Evolutionary conservation across 2,329 filamentous ascomycete species (phyloP).

Genomic region (Chalara sp.): DNA sequence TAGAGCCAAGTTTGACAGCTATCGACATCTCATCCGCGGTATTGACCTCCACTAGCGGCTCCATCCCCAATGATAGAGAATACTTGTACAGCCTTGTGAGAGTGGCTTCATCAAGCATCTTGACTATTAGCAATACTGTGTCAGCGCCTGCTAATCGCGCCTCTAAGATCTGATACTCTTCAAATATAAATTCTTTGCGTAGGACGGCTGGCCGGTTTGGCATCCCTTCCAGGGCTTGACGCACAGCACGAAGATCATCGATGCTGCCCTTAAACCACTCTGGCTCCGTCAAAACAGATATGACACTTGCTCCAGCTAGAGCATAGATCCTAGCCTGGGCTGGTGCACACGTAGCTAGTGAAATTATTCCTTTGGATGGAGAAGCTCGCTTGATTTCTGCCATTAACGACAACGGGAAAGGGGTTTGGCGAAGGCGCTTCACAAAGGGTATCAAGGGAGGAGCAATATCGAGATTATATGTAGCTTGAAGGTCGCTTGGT

Average conservation of each 20-base stretch:
- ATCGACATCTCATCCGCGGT: constrained; percentile 87
- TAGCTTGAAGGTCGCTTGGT: constrained; percentile 74
- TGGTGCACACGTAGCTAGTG: constrained; percentile 78
- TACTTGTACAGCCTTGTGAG: constrained; percentile 80
- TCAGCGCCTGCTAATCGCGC: constrained; percentile 89
- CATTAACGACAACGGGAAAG: constrained; percentile 87
- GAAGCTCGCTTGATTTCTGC: constrained; percentile 96
- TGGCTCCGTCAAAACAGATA: constrained; percentile 96
- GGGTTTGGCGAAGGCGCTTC: constrained; percentile 70
- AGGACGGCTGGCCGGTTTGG: constrained; percentile 86
- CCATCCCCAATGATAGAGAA: constrained; percentile 87
- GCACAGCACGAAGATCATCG: constrained; percentile 81
- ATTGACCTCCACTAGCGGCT: constrained; percentile 94
- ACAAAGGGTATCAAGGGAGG: constrained; percentile 80
- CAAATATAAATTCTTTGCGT: constrained; percentile 95
- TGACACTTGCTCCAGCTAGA: constrained; percentile 88
- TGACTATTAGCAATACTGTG: constrained; percentile 91
- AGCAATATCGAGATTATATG: constrained; percentile 77
- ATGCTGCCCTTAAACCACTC: constrained; percentile 99
- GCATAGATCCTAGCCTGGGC: constrained; percentile 89
- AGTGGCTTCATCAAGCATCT: constrained; percentile 79
- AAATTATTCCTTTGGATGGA: constrained; percentile 92
- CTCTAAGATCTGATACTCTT: constrained; percentile 96
- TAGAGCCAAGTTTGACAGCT: constrained; percentile 77
- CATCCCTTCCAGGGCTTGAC: constrained; percentile 85